Percentiles rank a stretch among this genome's conserved stretches.
These are phyloP conservation scores for Penicillium longicatenatum DNA, from an alignment of 495 filamentous ascomycete species.

Conservation along the genomic window DNA sequence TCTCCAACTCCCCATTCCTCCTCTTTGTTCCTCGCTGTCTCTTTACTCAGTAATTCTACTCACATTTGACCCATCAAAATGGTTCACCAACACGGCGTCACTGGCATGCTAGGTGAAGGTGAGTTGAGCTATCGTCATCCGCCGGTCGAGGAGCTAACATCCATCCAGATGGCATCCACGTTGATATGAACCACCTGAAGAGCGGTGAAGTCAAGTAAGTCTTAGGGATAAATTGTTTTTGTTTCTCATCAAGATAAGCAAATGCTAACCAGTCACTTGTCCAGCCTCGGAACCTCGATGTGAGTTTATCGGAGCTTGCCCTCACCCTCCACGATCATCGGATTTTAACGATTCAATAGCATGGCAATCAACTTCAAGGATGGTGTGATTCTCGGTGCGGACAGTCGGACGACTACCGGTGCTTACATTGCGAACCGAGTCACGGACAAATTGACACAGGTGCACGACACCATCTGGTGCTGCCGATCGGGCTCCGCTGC, in stretches of 20 bases:
- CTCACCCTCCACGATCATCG: conserved; percentile 9
- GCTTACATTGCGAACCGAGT: conserved; percentile 99
- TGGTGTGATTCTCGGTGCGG: conserved; percentile 93
- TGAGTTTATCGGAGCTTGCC: conserved; percentile 52
- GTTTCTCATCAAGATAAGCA: conserved; percentile 1
- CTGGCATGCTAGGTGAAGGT: conserved; percentile 76
- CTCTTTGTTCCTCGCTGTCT: conserved; percentile 7
- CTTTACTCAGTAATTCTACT: background rate
- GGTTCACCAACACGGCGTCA: conserved; percentile 52
- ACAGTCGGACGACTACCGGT: conserved; percentile 97
- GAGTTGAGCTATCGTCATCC: conserved; percentile 31
- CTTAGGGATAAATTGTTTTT: conserved; percentile 2
- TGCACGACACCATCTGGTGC: conserved; percentile 99
- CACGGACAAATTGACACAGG: conserved; percentile 97
- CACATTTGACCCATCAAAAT: conserved; percentile 28
- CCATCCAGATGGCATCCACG: conserved; percentile 88
- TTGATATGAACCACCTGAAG: conserved; percentile 96
- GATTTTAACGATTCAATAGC: conserved; percentile 30
- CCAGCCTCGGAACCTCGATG: conserved; percentile 95
- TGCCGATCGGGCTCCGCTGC: conserved; percentile 96
- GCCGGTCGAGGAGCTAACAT: conserved; percentile 26
- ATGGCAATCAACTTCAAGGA: conserved; percentile 94
- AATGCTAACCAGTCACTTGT: conserved; percentile 32
- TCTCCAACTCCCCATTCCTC: conserved; percentile 13
- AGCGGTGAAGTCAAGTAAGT: conserved; percentile 89